Percentiles rank a stretch among this genome's conserved stretches.
phyloP scores from a whole-genome alignment of 2,329 filamentous ascomycete genomes.

The Aspergillus quadrilineatus region DNA sequence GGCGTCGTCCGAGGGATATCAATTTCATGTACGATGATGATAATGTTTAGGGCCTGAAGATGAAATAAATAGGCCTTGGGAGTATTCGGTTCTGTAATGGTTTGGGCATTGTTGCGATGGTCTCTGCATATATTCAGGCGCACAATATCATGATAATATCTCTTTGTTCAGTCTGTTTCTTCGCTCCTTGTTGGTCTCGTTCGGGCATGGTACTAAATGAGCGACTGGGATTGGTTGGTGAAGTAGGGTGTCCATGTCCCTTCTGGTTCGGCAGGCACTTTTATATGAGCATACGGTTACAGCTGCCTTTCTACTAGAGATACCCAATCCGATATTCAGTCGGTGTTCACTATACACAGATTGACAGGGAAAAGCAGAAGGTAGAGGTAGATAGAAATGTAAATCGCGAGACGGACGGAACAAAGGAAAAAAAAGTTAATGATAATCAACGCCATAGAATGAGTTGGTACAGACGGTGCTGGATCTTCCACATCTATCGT shows the following conservation, averaged over 20 bases:
- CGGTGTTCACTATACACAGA: slow-evolving; percentile 21
- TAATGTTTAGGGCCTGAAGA: slow-evolving; percentile 54
- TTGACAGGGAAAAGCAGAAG: slow-evolving; percentile 13
- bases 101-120: neutral
- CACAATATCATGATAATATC: neutral
- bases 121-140: neutral
- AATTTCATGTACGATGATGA: slow-evolving; percentile 94
- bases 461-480: slow-evolving; percentile 19
- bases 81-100: neutral
- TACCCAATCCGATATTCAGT: slow-evolving; percentile 11
- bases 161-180: neutral
- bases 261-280: neutral
- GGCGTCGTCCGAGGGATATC: slow-evolving; percentile 79
- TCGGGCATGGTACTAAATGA: too few relatives aligned
- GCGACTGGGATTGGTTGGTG: too few relatives aligned
- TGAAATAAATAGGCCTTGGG: neutral
- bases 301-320: neutral
- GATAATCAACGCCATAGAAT: slow-evolving; percentile 34
- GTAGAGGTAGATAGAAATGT: slow-evolving; percentile 17
- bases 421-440: slow-evolving; percentile 26
- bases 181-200: neutral
- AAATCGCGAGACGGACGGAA: slow-evolving; percentile 23
- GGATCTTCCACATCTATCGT: slow-evolving; percentile 13
- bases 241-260: neutral
- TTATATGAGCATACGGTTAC: neutral